These are phyloP conservation scores for Candida silvatica DNA, from an alignment of 805 yeast genomes.

Conservation along the genomic window DNA sequence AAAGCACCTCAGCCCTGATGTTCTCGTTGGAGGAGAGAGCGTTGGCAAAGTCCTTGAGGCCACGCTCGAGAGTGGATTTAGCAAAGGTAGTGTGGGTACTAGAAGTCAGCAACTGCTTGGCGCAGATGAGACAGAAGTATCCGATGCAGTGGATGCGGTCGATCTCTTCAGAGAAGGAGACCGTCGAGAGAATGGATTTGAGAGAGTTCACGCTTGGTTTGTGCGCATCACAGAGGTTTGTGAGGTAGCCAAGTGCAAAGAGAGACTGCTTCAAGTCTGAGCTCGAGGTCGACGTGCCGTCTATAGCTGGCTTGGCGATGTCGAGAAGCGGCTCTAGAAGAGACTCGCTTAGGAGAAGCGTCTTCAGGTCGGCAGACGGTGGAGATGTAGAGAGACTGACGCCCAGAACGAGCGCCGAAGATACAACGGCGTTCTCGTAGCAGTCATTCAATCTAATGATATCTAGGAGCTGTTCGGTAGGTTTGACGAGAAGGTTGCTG, in stretches of 20 bases:
- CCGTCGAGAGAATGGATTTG: background rate
- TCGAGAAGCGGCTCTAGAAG: background rate
- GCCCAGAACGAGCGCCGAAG: too few species aligned
- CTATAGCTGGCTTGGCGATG: background rate
- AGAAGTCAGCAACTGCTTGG: background rate
- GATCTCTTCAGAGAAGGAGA: background rate
- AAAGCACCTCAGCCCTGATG: background rate
- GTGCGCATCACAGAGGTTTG: background rate
- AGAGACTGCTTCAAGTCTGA: background rate
- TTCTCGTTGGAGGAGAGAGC: background rate
- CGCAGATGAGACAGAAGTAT: constrained; percentile 17
- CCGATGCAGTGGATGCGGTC: constrained; percentile 17
- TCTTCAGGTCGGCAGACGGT: too few species aligned
- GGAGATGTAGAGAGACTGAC: too few species aligned
- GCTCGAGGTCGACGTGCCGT: too few species aligned
- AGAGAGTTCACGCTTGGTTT: background rate
- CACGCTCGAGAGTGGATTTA: too few species aligned
- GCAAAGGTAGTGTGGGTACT: constrained; percentile 1
- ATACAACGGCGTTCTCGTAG: too few species aligned
- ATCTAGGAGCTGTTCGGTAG: too few species aligned
- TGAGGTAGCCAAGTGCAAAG: constrained; percentile 2
- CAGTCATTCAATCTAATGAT: too few species aligned
- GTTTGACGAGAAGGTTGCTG: too few species aligned
- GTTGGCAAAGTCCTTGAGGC: too few species aligned
- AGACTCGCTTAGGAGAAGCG: background rate